Conservation (phyloP, 805 yeast species). For the Candida endomychidarum region DNA sequence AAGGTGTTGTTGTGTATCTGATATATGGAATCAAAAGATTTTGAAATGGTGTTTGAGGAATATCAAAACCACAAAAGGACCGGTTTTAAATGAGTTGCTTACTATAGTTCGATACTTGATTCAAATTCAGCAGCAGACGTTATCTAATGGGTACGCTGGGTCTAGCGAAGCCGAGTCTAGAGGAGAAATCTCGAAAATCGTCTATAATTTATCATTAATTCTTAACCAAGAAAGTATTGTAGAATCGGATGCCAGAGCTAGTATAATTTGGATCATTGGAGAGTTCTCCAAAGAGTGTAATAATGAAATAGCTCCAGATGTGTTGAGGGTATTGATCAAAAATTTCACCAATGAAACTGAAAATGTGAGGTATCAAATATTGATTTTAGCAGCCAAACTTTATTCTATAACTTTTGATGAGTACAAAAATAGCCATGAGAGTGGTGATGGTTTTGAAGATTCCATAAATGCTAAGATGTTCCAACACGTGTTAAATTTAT, state of each 20-base stretch:
- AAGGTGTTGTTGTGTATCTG: constrained; percentile 49
- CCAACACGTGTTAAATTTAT: constrained; percentile 57
- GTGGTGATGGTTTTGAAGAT: constrained; percentile 25
- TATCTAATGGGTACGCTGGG: no score
- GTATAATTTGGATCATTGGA: constrained; percentile 89
- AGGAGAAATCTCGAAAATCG: constrained; percentile 50
- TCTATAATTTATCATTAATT: constrained; percentile 46
- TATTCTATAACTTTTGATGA: constrained; percentile 54
- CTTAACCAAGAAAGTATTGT: constrained; percentile 24
- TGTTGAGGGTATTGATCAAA: constrained; percentile 57
- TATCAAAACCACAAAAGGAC: constrained; percentile 33
- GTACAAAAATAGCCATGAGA: constrained; percentile 23
- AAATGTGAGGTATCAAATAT: constrained; percentile 65
- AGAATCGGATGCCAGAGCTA: constrained; percentile 64
- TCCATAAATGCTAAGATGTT: constrained; percentile 49
- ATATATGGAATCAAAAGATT: constrained; percentile 51
- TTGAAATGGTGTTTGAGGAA: constrained; percentile 64
- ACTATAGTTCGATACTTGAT: constrained; percentile 72
- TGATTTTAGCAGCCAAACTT: constrained; percentile 73
- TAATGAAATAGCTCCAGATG: constrained; percentile 66
- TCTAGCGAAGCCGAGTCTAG: constrained; percentile 13
- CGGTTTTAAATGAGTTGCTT: constrained; percentile 60
- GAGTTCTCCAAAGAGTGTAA: constrained; percentile 54
- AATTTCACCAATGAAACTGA: constrained; percentile 55
- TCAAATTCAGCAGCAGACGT: constrained; percentile 51